A percentile compares a stretch with the other conserved stretches of the same genome.
Conservation (phyloP, 192 early-diverging fungal species). For the Podila minutissima region DNA sequence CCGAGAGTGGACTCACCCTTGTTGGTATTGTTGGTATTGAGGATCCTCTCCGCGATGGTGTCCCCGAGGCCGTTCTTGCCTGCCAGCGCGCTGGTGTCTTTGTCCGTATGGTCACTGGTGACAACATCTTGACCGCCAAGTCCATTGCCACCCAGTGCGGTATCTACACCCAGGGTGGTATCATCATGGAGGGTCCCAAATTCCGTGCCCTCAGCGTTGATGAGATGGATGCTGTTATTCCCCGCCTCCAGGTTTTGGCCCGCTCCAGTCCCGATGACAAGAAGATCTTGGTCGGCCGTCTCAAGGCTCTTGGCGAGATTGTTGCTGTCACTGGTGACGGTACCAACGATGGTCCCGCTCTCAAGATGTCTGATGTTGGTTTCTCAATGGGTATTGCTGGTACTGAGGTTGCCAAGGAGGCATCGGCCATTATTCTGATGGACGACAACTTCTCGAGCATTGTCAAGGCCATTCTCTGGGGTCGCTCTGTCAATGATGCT, state of each 20-base stretch:
- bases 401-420: slow-evolving; percentile 99
- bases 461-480: slow-evolving; percentile 97
- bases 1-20: slow-evolving; percentile 71
- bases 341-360: slow-evolving; percentile 95
- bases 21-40: slow-evolving; percentile 94
- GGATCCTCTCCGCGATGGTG: slow-evolving; percentile 95
- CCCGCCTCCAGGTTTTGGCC: slow-evolving; percentile 93
- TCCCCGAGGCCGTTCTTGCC: slow-evolving; percentile 85
- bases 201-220: slow-evolving; percentile 84
- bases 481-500: slow-evolving; percentile 93
- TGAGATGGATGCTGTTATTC: slow-evolving; percentile 91
- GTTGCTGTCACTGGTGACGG: slow-evolving; percentile 99
- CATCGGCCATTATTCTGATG: slow-evolving; percentile 93
- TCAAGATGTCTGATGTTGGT: slow-evolving; percentile 94
- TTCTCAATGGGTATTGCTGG: slow-evolving; percentile 99
- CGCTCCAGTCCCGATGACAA: slow-evolving; percentile 95
- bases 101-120: slow-evolving; percentile 99
- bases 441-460: slow-evolving; percentile 98
- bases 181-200: slow-evolving; percentile 94
- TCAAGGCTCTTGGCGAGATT: slow-evolving; percentile 91
- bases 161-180: slow-evolving; percentile 87
- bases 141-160: slow-evolving; percentile 94
- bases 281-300: slow-evolving; percentile 89
- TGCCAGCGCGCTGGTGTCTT: slow-evolving; percentile 93
- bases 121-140: slow-evolving; percentile 91